A percentile compares a stretch with the other conserved stretches of the same genome.
Conservation (phyloP, 495 filamentous ascomycete genomes). For the Terfezia claveryi region DNA sequence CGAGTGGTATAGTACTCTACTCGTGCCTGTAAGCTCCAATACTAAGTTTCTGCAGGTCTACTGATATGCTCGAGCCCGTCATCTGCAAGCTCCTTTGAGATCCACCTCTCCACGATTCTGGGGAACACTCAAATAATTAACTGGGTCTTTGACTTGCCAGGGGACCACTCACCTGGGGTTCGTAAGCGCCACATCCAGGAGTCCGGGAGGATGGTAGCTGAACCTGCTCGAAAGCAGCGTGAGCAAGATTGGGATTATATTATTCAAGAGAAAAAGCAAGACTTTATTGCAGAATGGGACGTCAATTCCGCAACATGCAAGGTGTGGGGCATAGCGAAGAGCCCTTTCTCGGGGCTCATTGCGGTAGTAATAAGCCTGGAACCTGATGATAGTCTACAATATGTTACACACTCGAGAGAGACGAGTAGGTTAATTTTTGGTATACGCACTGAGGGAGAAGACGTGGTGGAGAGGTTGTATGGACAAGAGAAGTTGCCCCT, state of each 20-base stretch:
- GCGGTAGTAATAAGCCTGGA: conserved; percentile 15
- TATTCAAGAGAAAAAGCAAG: conserved; percentile 16
- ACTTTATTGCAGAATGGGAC: conserved; percentile 18
- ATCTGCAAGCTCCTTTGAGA: neutral
- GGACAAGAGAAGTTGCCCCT: neutral
- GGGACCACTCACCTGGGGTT: neutral
- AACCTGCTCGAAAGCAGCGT: conserved; percentile 1
- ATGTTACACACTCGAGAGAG: conserved; percentile 17
- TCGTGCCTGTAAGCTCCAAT: conserved; percentile 2
- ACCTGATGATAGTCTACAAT: conserved; percentile 18
- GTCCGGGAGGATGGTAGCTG: neutral
- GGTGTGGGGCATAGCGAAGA: conserved; percentile 15
- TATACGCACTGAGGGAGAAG: conserved; percentile 10
- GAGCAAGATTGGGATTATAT: conserved; percentile 12
- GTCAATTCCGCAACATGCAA: conserved; percentile 14
- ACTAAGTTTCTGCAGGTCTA: neutral
- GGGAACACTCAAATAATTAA: conserved; percentile 2
- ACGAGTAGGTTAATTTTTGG: conserved; percentile 16
- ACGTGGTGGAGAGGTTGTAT: conserved; percentile 8
- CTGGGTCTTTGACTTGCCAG: neutral
- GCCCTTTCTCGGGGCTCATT: conserved; percentile 17
- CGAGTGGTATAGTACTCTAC: conserved; percentile 10
- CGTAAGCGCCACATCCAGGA: neutral
- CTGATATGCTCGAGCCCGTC: neutral
- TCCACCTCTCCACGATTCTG: neutral